Conservation (phyloP, 129 eudicot genomes). For the Pulicaria dysenterica region DNA sequence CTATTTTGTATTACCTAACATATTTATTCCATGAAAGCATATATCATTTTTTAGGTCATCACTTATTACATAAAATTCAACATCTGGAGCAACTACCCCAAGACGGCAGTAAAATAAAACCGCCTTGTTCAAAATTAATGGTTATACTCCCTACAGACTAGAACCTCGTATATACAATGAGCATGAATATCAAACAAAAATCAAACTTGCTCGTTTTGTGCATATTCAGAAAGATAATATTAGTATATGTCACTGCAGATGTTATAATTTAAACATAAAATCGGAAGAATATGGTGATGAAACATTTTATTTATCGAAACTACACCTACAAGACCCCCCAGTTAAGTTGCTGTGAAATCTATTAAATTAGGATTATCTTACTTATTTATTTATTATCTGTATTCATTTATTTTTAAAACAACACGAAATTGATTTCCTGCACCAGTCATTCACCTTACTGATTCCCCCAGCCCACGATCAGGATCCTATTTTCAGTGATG, state of each 20-base stretch:
- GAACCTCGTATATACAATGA: too few species aligned
- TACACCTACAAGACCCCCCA: not conserved
- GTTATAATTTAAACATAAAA: not conserved
- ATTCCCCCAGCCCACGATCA: not conserved
- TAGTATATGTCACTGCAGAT: not conserved
- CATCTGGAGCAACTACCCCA: not conserved
- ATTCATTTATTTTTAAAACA: not conserved
- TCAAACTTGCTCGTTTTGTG: not conserved
- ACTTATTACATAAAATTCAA: not conserved
- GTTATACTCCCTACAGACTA: not conserved
- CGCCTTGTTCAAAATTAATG: not conserved
- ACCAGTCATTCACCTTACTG: constrained; percentile 3
- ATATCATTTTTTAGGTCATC: not conserved
- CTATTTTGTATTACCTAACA: not conserved
- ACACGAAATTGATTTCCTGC: not conserved
- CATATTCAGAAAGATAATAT: not conserved
- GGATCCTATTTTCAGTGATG: not conserved
- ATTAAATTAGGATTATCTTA: not conserved
- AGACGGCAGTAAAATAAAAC: not conserved
- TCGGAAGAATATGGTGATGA: not conserved
- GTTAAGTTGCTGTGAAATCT: constrained; percentile 7
- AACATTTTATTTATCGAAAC: not conserved
- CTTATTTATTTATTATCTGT: not conserved
- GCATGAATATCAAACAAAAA: not conserved
- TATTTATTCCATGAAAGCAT: not conserved